Evolutionary conservation across 176 grass and related monocot species (phyloP).

Genomic region (Eremochloa ophiuroides): DNA sequence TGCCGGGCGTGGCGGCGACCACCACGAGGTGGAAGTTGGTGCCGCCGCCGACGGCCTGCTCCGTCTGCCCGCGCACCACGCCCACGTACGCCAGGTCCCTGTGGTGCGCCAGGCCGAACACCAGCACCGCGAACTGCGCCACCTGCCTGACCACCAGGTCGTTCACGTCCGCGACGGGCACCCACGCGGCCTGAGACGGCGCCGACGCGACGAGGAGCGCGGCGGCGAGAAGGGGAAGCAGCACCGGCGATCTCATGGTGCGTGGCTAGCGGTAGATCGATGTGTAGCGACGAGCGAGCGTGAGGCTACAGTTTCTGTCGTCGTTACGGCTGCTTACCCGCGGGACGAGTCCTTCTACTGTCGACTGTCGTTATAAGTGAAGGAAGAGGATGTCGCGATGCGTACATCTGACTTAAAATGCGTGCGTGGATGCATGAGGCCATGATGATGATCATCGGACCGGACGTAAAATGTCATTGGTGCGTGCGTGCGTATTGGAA

Average conservation of each 20-base stretch:
- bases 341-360: neutral
- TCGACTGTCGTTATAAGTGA: neutral
- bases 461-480: neutral
- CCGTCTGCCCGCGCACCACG: conserved; percentile 13
- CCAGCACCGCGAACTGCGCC: conserved; percentile 31
- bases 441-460: neutral
- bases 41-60: conserved; percentile 33
- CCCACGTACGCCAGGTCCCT: neutral
- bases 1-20: neutral
- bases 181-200: neutral
- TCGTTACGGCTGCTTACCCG: no score
- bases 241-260: neutral
- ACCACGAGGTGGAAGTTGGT: conserved; percentile 31
- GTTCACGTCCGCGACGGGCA: neutral
- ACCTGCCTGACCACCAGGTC: conserved; percentile 17
- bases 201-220: neutral
- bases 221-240: neutral
- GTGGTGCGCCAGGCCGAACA: conserved; percentile 26
- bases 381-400: neutral
- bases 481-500: neutral
- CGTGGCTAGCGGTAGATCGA: neutral
- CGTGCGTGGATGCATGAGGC: neutral
- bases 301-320: neutral
- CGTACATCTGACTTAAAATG: neutral
- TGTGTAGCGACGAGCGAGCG: neutral